Conservation (phyloP, 306 rosid species). For the Rubus parviflorus region DNA sequence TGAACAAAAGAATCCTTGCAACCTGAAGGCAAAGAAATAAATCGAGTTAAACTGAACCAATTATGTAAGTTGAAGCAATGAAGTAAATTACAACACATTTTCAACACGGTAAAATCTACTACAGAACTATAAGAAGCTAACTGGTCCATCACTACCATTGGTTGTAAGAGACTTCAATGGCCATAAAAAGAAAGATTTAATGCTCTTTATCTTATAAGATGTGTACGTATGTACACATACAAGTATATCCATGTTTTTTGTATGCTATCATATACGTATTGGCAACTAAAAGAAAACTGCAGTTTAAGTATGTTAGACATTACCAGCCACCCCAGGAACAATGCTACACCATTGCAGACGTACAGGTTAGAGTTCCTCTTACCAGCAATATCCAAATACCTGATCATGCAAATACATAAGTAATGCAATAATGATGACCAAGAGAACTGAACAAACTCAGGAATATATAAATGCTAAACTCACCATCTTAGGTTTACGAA, state of each 20-base stretch:
- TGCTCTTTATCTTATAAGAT: neutral
- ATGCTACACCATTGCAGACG: constrained; percentile 64
- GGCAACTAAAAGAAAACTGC: constrained; percentile 21
- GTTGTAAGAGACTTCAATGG: neutral
- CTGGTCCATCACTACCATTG: neutral
- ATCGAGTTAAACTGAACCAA: neutral
- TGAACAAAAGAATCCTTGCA: constrained; percentile 79
- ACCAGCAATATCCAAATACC: constrained; percentile 82
- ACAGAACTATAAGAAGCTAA: neutral
- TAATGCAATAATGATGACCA: constrained; percentile 26
- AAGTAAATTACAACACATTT: neutral
- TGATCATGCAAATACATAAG: constrained; percentile 34
- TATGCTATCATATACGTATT: neutral
- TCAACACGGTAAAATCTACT: neutral
- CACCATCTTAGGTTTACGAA: constrained; percentile 92
- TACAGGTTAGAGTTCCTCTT: constrained; percentile 65
- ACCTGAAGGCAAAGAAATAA: constrained; percentile 43
- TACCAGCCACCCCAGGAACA: constrained; percentile 99
- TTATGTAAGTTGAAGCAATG: neutral
- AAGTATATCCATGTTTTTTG: neutral
- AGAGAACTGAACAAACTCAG: constrained; percentile 18
- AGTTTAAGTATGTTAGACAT: constrained; percentile 37
- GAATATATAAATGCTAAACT: constrained; percentile 23
- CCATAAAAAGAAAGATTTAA: neutral
- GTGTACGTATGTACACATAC: neutral